Base-by-base conservation (phyloP, 192 early-diverging fungal species). In the Rhizophagus prolifer region DNA sequence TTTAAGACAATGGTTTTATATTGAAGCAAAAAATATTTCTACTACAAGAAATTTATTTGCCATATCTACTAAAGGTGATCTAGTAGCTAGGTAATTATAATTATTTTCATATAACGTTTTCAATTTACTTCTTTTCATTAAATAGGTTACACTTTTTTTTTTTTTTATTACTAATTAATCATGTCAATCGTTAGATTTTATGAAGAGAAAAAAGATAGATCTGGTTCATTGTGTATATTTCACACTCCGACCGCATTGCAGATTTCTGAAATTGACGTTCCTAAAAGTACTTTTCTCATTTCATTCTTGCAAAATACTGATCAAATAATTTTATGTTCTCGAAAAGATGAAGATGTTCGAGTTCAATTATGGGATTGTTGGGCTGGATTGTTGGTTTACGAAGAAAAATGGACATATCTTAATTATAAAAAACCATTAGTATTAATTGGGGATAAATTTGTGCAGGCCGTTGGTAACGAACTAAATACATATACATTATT, bases 331-430 rank as follows among this genome's bases (percentile, higher is more conserved):
- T 28, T 67, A 1, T 67, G 65, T 44, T 67, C 31, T 9, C 19
- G 7, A 9, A 9, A 67, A n/a, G n/a, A n/a, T 2, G 9, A 38
- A 16, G 10, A 9, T 1, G 31, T 67, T 67, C 6, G 14, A 6
- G 34, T 38, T 38, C 65, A 67, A 67, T 67, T 67, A n/a, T 67
- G 34, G 30, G 16, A 41, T 36, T 67, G 65, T 67, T 67, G 65
- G 65, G n/a, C 31, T n/a, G 65, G 65, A 12, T n/a, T 7, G 6
- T 9, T 67, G 6, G 16, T 67, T n/a, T 41, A 12, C 10, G 31
- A 67, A 67, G 65, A 67, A 41, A 21, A 41, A n/a, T 38, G 12
- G 8, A 14, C 9, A 3, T 8, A 67, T 14, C 30, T 41, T 34
- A 36, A 41, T 9, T n/a, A 38, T 19, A 28, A 67, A 1, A 14